Conservation (phyloP, 257 asterid species). For the Orobanche coerulescens region DNA sequence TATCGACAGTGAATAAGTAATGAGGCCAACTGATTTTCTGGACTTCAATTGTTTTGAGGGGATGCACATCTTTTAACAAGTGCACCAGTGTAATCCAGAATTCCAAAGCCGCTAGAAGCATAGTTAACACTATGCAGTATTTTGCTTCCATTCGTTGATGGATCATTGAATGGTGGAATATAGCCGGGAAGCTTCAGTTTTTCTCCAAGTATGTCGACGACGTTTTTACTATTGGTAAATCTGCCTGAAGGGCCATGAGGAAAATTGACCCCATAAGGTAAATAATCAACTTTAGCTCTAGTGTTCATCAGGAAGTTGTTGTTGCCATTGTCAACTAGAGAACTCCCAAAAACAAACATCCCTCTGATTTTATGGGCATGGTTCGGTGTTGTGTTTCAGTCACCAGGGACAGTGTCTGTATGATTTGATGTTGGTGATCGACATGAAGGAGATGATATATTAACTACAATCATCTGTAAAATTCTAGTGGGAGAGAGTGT, state of each 20-base stretch:
- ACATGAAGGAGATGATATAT: no score
- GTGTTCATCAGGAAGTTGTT: slow-evolving; percentile 49
- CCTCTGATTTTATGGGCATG: slow-evolving; percentile 35
- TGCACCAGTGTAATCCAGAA: slow-evolving; percentile 57
- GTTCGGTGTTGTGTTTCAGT: slow-evolving; percentile 4
- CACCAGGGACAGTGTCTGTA: no score
- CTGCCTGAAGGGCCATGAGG: slow-evolving; percentile 57
- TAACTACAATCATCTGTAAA: no score
- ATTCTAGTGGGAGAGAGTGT: no score
- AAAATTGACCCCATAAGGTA: slow-evolving; percentile 68
- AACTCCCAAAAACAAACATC: slow-evolving; percentile 83
- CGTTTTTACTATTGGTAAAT: slow-evolving; percentile 61
- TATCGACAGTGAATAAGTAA: no score
- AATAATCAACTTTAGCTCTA: slow-evolving; percentile 52
- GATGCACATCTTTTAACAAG: slow-evolving; percentile 51
- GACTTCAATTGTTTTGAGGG: no score
- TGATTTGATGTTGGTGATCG: no score
- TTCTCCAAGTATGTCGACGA: slow-evolving; percentile 52
- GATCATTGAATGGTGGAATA: slow-evolving; percentile 60
- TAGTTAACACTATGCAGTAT: slow-evolving; percentile 58
- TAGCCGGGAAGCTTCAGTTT: slow-evolving; percentile 31
- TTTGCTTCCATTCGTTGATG: slow-evolving; percentile 43
- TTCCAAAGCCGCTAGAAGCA: slow-evolving; percentile 84
- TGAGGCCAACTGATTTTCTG: no score
- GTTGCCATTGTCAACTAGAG: slow-evolving; percentile 78